Base-by-base conservation (phyloP, 2,329 filamentous ascomycete species). In the Stagonosporopsis cucurbitacearum region DNA sequence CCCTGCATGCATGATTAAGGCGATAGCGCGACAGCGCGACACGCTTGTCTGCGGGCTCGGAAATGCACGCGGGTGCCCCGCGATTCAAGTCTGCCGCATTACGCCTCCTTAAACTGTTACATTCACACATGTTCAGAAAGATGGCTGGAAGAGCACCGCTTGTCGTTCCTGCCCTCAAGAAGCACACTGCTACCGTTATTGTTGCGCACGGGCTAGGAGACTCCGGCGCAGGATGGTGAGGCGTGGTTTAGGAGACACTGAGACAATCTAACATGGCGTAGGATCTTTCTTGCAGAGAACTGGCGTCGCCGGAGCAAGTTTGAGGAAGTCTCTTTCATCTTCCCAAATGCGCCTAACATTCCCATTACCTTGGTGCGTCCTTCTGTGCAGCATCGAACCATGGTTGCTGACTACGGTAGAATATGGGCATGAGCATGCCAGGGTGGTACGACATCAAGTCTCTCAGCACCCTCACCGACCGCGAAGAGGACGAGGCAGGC, bases 121-220 rank as follows among this genome's bases (percentile, higher is more conserved):
- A 22, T 33, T 49, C 12, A 32, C 17, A 45, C 26, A 57, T 57
- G 54, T 57, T 57, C 40, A 57, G 22, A 45, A 68, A 36, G 20
- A 74, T 74, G 71, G 60, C 69, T 60, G 56, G 71, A 26, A 76
- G 77, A 60, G 79, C 80, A 53, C 80, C 80, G 11, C 80, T 95
- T 50, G 83, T 95, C 19, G 87, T 96, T 57, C 91, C 91, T 25
- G 91, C 93, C 36, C 80, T 90, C 30, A 90, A 86, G 72, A 86
- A 86, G 72, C 95, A 98, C 78, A 97, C 95, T 33, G 92, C 92
- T 22, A 97, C 94, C 3, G 89, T 98, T 68, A 98, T 99, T 69
- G 92, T 97, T 77, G 84, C 91, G 48, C 95, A 99, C 75, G 95
- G 95, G 13, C 82, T 99, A 35, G 95, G 95, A 60, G 95, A 98